phyloP scores from a whole-genome alignment of 768 basidiomycete genomes.

The Sistotremastrum niveocremeum region DNA sequence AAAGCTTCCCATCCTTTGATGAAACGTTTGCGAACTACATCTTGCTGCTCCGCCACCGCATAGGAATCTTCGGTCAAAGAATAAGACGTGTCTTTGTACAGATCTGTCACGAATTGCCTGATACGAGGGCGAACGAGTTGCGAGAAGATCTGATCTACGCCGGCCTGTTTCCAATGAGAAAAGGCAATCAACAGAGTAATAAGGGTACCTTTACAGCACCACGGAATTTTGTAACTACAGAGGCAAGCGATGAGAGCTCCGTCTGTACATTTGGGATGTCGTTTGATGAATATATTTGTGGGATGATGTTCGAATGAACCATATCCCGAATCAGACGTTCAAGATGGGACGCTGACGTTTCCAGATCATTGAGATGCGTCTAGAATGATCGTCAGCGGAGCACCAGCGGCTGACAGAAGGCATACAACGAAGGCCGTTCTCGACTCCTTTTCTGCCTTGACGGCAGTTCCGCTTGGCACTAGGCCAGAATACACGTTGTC shows the following conservation, averaged over 20 bases:
- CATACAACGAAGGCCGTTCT: constrained; percentile 72
- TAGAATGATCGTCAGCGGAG: constrained; percentile 18
- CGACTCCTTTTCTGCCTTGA: constrained; percentile 72
- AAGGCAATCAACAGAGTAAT: background rate
- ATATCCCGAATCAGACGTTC: constrained; percentile 68
- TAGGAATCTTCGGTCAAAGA: constrained; percentile 83
- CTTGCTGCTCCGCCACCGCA: constrained; percentile 69
- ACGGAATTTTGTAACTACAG: constrained; percentile 50
- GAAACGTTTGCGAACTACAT: constrained; percentile 81
- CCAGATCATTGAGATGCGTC: constrained; percentile 90
- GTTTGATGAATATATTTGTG: constrained; percentile 51
- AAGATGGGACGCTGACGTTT: constrained; percentile 79
- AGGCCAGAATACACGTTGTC: constrained; percentile 71
- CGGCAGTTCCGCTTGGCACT: constrained; percentile 38
- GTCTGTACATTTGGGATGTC: constrained; percentile 40
- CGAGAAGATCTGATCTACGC: constrained; percentile 91
- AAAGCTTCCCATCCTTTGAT: constrained; percentile 77
- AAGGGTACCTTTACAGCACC: constrained; percentile 53
- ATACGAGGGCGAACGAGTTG: constrained; percentile 83
- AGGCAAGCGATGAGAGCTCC: constrained; percentile 35
- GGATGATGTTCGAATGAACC: constrained; percentile 34
- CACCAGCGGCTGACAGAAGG: constrained; percentile 8
- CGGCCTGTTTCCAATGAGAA: constrained; percentile 33
- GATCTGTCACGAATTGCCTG: constrained; percentile 69
- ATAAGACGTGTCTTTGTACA: constrained; percentile 86